phyloP scores from a whole-genome alignment of 805 yeast species.

The Saturnispora diversa region DNA sequence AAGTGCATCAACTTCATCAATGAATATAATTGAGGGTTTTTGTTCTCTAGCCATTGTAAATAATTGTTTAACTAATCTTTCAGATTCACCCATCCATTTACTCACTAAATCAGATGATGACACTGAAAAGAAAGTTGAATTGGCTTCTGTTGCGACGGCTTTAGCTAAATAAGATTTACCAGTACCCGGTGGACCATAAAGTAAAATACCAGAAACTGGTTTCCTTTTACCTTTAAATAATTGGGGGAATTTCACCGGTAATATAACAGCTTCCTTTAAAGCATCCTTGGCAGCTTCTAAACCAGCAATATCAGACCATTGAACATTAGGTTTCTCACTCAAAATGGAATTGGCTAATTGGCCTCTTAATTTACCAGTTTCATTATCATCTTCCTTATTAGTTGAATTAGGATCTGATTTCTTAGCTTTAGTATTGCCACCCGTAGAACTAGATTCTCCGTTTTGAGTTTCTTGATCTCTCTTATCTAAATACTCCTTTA shows the following conservation, averaged over 20 bases:
- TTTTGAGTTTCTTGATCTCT: constrained; percentile 37
- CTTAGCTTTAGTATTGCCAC: constrained; percentile 51
- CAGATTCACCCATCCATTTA: constrained; percentile 99
- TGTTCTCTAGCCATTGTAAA: constrained; percentile 95
- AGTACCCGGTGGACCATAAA: constrained; percentile 95
- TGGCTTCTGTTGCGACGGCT: constrained; percentile 98
- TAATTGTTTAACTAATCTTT: constrained; percentile 88
- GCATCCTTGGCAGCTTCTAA: constrained; percentile 94
- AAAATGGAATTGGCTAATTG: constrained; percentile 89
- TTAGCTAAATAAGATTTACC: constrained; percentile 96
- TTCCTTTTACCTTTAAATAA: constrained; percentile 89
- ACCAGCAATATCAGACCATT: constrained; percentile 96
- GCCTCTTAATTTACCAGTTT: constrained; percentile 80
- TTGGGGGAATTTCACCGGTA: constrained; percentile 95
- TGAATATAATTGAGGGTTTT: constrained; percentile 91
- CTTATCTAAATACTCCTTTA: constrained; percentile 80
- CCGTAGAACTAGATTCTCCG: constrained; percentile 45
- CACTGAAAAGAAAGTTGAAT: constrained; percentile 92
- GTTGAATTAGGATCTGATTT: constrained; percentile 32
- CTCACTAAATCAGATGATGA: constrained; percentile 94
- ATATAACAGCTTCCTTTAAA: constrained; percentile 90
- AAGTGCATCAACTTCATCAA: constrained; percentile 95
- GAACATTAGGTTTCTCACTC: constrained; percentile 84
- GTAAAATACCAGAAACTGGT: constrained; percentile 82
- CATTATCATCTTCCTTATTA: constrained; percentile 52